Base-by-base conservation (phyloP, 2,329 filamentous ascomycete genomes). In the Diaporthe amygdali region DNA sequence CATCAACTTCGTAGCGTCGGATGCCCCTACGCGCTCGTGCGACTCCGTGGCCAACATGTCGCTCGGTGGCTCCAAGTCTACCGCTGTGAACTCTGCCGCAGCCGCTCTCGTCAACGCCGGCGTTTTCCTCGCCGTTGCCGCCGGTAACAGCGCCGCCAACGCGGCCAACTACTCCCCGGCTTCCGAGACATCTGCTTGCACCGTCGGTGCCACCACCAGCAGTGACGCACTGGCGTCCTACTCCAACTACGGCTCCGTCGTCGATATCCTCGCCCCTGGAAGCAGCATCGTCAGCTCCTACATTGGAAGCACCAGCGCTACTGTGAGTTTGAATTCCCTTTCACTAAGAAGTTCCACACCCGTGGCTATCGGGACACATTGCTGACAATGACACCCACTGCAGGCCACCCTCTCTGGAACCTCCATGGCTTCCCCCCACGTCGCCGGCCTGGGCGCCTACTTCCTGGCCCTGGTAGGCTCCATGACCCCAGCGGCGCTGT, bases 341-440 rank as follows among this genome's bases (percentile, higher is more conserved):
- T 8, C 25, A 30, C 5, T 17, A 17, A 5, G 14, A 47, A 14
- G 10, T 15, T n/a, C 8, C 54, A 25, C n/a, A 12, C 8, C 14
- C 15, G 25, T 4, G n/a, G 15, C 6, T n/a, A 7, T 2, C 1
- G 8, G 22, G 4, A 7, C n/a, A 22, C 3, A 14, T 37, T 20
- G 41, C 44, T 64, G 30, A 64, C 1, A 4, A 10, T 49, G 1
- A 14, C 25, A 25, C 8, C 5, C 14, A 20, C 37, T 12, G 6
- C 5, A 64, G 59, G 59, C 59, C 55, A 83, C 77, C 30, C 83
- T 90, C 75, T 86, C 83, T 17, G 90, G 90, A 41, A 92, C 90
- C 9, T 89, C 86, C 39, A 91, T 91, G 89, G 88, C 90, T 2
- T 81, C 84, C 3, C 90, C 90, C 0, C 89, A 91, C 76, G 82